Conservation (phyloP, 768 basidiomycete genomes). For the Suillus fuscotomentosus region DNA sequence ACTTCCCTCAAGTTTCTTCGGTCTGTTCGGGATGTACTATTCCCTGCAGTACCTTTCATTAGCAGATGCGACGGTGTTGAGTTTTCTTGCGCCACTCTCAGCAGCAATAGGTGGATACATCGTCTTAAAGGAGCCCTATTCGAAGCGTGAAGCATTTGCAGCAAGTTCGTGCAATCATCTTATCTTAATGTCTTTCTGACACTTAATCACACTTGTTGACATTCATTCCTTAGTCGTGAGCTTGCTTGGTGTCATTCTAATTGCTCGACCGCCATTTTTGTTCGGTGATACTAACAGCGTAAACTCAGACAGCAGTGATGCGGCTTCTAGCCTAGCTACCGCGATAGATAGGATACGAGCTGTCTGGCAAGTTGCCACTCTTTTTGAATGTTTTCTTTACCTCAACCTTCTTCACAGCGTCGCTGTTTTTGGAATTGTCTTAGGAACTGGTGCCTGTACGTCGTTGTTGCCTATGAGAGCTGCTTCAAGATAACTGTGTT, state of each 20-base stretch:
- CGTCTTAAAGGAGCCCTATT: constrained; percentile 60
- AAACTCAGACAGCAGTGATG: constrained; percentile 1
- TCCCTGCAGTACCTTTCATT: constrained; percentile 74
- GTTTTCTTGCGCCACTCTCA: constrained; percentile 69
- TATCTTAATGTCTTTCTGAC: neutral
- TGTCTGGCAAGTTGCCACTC: constrained; percentile 42
- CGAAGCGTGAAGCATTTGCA: constrained; percentile 53
- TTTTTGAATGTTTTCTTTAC: neutral
- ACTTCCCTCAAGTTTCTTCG: constrained; percentile 55
- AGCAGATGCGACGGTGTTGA: constrained; percentile 75
- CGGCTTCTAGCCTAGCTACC: constrained; percentile 15
- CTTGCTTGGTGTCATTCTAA: constrained; percentile 74
- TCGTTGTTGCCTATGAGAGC: constrained; percentile 6
- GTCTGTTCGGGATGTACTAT: constrained; percentile 67
- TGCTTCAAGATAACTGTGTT: neutral
- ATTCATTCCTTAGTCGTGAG: constrained; percentile 46
- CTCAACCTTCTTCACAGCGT: constrained; percentile 36
- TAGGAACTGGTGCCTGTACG: constrained; percentile 69
- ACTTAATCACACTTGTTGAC: neutral
- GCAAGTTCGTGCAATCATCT: constrained; percentile 34
- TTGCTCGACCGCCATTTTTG: constrained; percentile 74
- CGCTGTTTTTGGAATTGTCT: constrained; percentile 63
- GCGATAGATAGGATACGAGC: constrained; percentile 50
- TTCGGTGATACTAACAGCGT: constrained; percentile 45
- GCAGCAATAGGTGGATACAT: constrained; percentile 62